A percentile compares a stretch with the other conserved stretches of the same genome.
phyloP scores from a whole-genome alignment of 352 stramenopile genomes.

The Pythium myriotylum region DNA sequence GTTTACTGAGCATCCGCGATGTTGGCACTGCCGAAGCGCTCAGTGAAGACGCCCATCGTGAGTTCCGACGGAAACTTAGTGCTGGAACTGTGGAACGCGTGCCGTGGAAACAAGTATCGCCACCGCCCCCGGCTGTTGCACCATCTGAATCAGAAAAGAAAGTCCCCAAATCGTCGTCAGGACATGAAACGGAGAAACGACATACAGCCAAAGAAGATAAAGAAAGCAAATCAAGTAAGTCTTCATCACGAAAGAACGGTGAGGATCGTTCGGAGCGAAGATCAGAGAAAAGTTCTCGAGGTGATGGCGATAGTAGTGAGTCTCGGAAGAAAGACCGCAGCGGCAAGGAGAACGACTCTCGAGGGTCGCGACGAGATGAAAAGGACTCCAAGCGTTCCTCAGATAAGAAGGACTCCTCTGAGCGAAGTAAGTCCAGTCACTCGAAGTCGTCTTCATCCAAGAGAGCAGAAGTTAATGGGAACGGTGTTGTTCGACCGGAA shows the following conservation, averaged over 20 bases:
- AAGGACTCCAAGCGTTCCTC: slow-evolving; percentile 6
- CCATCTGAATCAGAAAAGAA: slow-evolving; percentile 29
- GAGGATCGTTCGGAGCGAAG: slow-evolving; percentile 13
- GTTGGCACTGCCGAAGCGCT: slow-evolving; percentile 47
- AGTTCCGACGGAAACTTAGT: slow-evolving; percentile 73
- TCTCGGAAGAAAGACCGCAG: slow-evolving; percentile 14
- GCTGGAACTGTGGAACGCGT: slow-evolving; percentile 73
- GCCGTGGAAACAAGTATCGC: slow-evolving; percentile 68
- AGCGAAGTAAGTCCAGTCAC: slow-evolving; percentile 10
- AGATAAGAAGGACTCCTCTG: slow-evolving; percentile 2
- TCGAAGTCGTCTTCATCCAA: slow-evolving; percentile 15
- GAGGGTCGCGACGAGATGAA: slow-evolving; percentile 11
- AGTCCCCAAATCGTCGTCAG: slow-evolving; percentile 19
- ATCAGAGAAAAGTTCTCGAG: slow-evolving; percentile 16
- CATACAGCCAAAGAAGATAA: slow-evolving; percentile 30
- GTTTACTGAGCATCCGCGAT: slow-evolving; percentile 78
- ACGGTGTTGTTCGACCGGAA: slow-evolving; percentile 4
- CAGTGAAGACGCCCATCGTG: slow-evolving; percentile 58
- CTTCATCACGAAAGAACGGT: slow-evolving; percentile 18
- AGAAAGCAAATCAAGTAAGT: slow-evolving; percentile 22
- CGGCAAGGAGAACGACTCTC: slow-evolving; percentile 16
- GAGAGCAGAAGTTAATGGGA: slow-evolving; percentile 10
- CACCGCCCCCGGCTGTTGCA: slow-evolving; percentile 15
- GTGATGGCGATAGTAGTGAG: not conserved
- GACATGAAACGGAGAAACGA: slow-evolving; percentile 9